Evolutionary conservation across 106 monocot species (phyloP), one percentile per base, ranked within the genome.

Genomic region (Alisma plantagoaquatica): DNA sequence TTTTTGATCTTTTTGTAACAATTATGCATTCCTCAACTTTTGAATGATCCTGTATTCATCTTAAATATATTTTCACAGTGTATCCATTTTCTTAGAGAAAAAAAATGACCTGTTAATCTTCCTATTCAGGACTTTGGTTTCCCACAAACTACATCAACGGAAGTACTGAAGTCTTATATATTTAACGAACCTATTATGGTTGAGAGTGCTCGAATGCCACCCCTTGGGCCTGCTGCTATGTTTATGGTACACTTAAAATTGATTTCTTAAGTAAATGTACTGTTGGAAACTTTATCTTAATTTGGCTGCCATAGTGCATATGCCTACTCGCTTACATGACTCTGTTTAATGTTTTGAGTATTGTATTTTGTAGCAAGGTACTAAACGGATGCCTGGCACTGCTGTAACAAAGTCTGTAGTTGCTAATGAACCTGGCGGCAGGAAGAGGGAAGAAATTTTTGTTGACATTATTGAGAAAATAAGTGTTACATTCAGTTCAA

Each of bases 401-500:
- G 94, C 94, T 78, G 81, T 96, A 18, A 96, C 96, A 27, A 89
- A 96, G 81, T 96, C 96, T 59, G 96, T 96, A 64, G 76, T 96
- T 55, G 84, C 89, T 20, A 96, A 68, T 59, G 96, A 96, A 43
- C 73, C 89, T 66, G 96, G 89, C 71, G 94, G 78, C 18, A 78
- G 66, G 73, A 89, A 82, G 73, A 84, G 96, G 51, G 96, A 96
- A 68, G 89, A 96, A 75, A 96, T 96, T 44, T 96, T 89, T 81
- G 96, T 96, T 33, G 96, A 96, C 60, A 73, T 89, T 42, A 96
- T 96, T 48, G 96, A 96, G 70, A 96, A 89, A 74, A 96, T 96
- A 57, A 96, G 96, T 70, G 89, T 96, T 52, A 96, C 89, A 53
- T 89, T 96, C 68, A 96, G 96, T 60, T 89, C 96, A 23, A 96